Base-by-base conservation (phyloP, 1,139 yeast genomes). In the Lodderomyces metapsilosis region DNA sequence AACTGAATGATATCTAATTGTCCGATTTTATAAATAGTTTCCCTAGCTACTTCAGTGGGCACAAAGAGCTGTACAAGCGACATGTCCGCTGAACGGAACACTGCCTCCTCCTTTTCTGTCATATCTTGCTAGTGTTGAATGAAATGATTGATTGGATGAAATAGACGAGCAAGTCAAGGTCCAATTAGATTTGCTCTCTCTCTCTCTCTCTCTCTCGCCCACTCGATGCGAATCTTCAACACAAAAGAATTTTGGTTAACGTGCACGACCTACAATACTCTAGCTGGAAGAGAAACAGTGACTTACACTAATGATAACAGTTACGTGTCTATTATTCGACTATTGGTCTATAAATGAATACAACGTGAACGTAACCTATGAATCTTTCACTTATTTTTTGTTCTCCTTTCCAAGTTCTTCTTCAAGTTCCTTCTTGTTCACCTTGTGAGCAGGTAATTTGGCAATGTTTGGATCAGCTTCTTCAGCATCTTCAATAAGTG, bases 51-150 rank as follows among this genome's bases (percentile, higher is more conserved):
- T 61, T 85, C 94, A 20, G 82, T 70, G 2, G 91, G 89, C 40
- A 84, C 80, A 56, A 83, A 84, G 52, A 85, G 63, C 57, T 84
- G 88, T 35, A 84, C 78, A 61, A 83, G 75, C 17, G 88, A 78
- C 92, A 84, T 84, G 53, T 81, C 86, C 77, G 92, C 92, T 39
- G 92, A 84, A 58, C 88, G 85, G 78, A 82, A 82, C 51, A 82
- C 77, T 37, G 88, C 88, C 67, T 83, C 89, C 51, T 81, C 82
- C 52, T 70, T 70, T 39, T 49, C 54, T 12, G 47, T 21, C 52
- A 50, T 43, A n/a, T 18, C 15, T 25, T 4, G 12, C 16, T 9
- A 11, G n/a, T 11, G 23, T 16, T 23, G n/a, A 28, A 17, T 20
- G 37, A 11, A 21, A 17, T n/a, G 35, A 20, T 8, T 33, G 36